These are phyloP conservation scores for Fraxinus dipetala DNA, from an alignment of 305 asterid species.

Conservation along the genomic window DNA sequence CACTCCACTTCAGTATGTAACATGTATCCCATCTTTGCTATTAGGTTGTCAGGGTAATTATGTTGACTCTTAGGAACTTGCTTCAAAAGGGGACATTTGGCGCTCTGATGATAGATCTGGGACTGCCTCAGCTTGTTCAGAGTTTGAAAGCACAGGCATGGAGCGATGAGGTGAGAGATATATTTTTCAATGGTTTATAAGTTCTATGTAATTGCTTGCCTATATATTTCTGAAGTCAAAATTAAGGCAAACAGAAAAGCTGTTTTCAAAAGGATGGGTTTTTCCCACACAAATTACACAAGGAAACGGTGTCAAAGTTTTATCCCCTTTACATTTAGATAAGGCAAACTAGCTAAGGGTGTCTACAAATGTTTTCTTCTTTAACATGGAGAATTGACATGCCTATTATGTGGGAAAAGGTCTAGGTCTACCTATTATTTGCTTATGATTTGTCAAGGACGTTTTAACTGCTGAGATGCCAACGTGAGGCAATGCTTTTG, in stretches of 20 bases:
- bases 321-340: slow-evolving; percentile 11
- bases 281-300: slow-evolving; percentile 6
- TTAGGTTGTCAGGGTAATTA: slow-evolving; percentile 85
- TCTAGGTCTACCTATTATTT: not conserved
- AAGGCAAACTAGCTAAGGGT: not conserved
- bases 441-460: not conserved
- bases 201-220: not conserved
- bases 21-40: slow-evolving; percentile 18
- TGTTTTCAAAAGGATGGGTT: not conserved
- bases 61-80: slow-evolving; percentile 78
- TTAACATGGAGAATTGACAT: not conserved
- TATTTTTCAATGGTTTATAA: not conserved
- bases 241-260: not conserved
- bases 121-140: slow-evolving; percentile 76
- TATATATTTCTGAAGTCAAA: slow-evolving; percentile 10
- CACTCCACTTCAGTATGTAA: not conserved
- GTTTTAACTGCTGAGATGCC: not conserved
- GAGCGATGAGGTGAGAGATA: slow-evolving; percentile 78
- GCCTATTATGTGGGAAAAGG: not conserved
- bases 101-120: slow-evolving; percentile 80
- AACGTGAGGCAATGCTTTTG: not conserved
- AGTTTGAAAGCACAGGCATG: slow-evolving; percentile 90
- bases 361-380: not conserved
- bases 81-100: slow-evolving; percentile 73
- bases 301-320: not conserved